Percentiles rank a stretch among this genome's conserved stretches.
phyloP scores from a whole-genome alignment of 192 early-diverging fungal genomes.

The Rhizoclosmatium globosum region DNA sequence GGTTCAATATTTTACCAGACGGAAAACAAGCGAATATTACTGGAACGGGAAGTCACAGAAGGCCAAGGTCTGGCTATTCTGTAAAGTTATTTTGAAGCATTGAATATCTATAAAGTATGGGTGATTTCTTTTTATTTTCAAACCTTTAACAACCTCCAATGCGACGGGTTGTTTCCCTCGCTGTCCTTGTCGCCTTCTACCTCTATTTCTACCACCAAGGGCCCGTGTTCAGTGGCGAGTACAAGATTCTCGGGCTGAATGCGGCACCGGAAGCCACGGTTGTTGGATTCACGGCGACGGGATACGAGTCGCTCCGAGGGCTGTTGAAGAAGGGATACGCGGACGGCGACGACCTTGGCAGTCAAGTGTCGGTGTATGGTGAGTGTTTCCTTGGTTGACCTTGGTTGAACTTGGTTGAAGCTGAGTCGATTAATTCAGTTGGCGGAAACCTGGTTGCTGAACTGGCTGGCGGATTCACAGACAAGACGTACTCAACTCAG shows the following conservation, averaged over 20 bases:
- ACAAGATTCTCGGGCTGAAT: slow-evolving; percentile 13
- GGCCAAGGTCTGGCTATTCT: no score
- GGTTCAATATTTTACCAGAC: background rate
- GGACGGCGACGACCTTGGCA: slow-evolving; percentile 59
- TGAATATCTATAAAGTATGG: no score
- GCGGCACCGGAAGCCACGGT: background rate
- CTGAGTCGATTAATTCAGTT: slow-evolving; percentile 45
- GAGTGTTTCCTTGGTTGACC: background rate
- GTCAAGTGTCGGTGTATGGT: slow-evolving; percentile 56
- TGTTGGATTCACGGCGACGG: slow-evolving; percentile 40
- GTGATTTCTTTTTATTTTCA: no score
- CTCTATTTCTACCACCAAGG: slow-evolving; percentile 11
- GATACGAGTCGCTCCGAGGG: slow-evolving; percentile 49
- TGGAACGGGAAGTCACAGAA: slow-evolving; percentile 4
- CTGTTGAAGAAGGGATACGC: slow-evolving; percentile 52
- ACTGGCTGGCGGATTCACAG: slow-evolving; percentile 66
- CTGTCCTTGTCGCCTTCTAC: slow-evolving; percentile 1
- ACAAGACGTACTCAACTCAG: slow-evolving; percentile 38
- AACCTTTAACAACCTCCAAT: background rate
- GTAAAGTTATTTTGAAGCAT: no score
- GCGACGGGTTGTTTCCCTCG: background rate
- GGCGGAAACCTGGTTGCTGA: slow-evolving; percentile 68
- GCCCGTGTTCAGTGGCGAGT: slow-evolving; percentile 4
- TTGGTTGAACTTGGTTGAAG: background rate
- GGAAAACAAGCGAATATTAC: slow-evolving; percentile 10